Conservation (phyloP, 2,329 filamentous ascomycete species). For the Paramyrothecium roridum region DNA sequence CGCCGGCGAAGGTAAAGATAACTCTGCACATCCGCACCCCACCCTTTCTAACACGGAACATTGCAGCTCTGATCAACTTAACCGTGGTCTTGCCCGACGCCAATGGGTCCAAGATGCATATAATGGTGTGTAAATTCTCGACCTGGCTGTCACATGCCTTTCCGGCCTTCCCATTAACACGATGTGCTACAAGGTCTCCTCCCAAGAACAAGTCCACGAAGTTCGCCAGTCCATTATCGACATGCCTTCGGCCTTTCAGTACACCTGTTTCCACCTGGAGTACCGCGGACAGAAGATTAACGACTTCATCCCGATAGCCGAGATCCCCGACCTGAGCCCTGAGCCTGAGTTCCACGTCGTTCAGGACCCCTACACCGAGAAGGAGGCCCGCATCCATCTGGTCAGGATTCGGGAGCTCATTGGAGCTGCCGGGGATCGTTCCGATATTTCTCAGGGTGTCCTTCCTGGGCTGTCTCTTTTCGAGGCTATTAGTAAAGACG, state of each 20-base stretch:
- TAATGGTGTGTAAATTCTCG: constrained; percentile 63
- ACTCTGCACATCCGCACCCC: background rate
- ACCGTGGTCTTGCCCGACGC: constrained; percentile 80
- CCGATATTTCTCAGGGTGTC: constrained; percentile 83
- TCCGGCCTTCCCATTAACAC: constrained; percentile 10
- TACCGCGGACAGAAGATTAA: constrained; percentile 86
- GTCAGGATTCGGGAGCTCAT: constrained; percentile 89
- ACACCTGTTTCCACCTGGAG: constrained; percentile 98
- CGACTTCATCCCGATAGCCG: constrained; percentile 88
- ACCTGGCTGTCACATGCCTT: constrained; percentile 1
- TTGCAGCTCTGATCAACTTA: constrained; percentile 54
- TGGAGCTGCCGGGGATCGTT: constrained; percentile 83
- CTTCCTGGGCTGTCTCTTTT: constrained; percentile 83
- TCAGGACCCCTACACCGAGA: constrained; percentile 96
- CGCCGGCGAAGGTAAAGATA: constrained; percentile 28
- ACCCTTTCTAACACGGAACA: background rate
- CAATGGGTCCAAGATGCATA: constrained; percentile 69
- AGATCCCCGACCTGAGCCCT: constrained; percentile 74
- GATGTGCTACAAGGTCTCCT: constrained; percentile 62
- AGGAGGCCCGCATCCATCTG: constrained; percentile 93
- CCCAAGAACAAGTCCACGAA: constrained; percentile 95
- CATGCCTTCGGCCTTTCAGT: constrained; percentile 87
- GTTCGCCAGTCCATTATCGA: constrained; percentile 96
- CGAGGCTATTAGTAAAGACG: constrained; percentile 64
- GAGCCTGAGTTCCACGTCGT: constrained; percentile 79